Percentiles rank a stretch among this genome's conserved stretches.
phyloP scores from a whole-genome alignment of 129 eudicot species.

The Cynara cardunculus region DNA sequence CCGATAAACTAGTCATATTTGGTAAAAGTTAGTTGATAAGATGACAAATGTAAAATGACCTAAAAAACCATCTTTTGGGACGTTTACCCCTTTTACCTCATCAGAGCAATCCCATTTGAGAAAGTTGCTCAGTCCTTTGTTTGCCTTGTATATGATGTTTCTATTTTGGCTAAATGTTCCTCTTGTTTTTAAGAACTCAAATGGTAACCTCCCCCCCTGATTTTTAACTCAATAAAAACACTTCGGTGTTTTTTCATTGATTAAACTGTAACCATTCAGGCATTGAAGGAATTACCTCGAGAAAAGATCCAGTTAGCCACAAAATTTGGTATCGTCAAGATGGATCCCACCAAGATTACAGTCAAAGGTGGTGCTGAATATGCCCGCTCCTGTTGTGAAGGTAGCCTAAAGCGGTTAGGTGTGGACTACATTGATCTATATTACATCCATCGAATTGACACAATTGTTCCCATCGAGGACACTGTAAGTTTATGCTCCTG shows the following conservation, averaged over 20 bases:
- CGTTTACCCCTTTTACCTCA: too few relatives aligned
- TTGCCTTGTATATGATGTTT: neutral
- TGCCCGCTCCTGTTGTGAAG: conserved; percentile 56
- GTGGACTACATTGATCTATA: conserved; percentile 63
- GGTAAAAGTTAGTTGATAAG: neutral
- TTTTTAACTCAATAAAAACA: neutral
- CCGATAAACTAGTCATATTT: neutral
- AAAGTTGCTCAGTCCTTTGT: neutral
- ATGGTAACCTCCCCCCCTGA: neutral
- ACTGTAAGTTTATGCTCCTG: conserved; percentile 35
- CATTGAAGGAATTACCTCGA: conserved; percentile 61
- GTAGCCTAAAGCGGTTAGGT: conserved; percentile 57
- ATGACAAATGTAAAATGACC: neutral
- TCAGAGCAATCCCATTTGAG: too few relatives aligned
- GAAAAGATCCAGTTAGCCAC: conserved; percentile 67
- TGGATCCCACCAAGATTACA: conserved; percentile 21
- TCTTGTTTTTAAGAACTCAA: neutral
- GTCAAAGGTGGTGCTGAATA: conserved; percentile 51
- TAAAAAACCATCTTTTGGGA: neutral
- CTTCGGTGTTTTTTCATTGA: neutral
- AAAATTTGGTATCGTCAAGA: conserved; percentile 48
- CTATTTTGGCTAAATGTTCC: neutral
- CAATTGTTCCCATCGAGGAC: conserved; percentile 59
- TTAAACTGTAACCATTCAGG: conserved; percentile 30
- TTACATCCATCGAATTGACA: conserved; percentile 58